Base-by-base conservation (phyloP, 345 rosid species). In the Arabidopsis suecica region DNA sequence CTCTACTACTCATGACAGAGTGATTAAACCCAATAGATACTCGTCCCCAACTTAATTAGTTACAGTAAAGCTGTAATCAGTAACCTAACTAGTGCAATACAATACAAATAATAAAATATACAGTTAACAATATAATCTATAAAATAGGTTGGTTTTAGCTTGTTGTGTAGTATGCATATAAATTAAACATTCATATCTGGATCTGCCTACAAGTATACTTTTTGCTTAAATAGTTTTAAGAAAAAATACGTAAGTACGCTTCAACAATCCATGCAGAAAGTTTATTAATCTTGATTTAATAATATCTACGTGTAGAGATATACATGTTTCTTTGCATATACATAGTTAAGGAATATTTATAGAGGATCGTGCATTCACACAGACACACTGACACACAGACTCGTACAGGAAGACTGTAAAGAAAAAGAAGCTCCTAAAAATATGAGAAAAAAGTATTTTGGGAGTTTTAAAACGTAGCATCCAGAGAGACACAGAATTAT, bases 341-440 rank as follows among this genome's bases (percentile, higher is more conserved):
- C 53, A 37, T 48, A 28, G 22, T 33, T 32, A 14, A 40, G 9
- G 54, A 41, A 69, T 41, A 76, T 54, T 9, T 54, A 70, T 62
- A 45, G 59, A 63, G 64, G 69, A 68, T 54, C 80, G 54, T 76
- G 80, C 76, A 64, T 33, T 51, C 67, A 57, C 80, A 56, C 11
- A 63, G 12, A 76, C 71, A 69, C 40, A 33, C 75, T 69, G 80
- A 54, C 79, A 68, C 79, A 54, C 44, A 69, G 58, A 69, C 71
- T 70, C 76, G 76, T 64, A 69, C 71, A 70, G 32, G 55, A 20
- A 23, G 61, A 18, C 76, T 64, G 76, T 14, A 71, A 77, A 49
- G 80, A 57, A 71, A 77, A 77, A 71, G 67, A 77, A 64, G 47
- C 72, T 77, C 80, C 61, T 63, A 55, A 47, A 70, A 70, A 47